Base-by-base conservation (phyloP, 2,329 filamentous ascomycete species). In the Shiraia sp. region DNA sequence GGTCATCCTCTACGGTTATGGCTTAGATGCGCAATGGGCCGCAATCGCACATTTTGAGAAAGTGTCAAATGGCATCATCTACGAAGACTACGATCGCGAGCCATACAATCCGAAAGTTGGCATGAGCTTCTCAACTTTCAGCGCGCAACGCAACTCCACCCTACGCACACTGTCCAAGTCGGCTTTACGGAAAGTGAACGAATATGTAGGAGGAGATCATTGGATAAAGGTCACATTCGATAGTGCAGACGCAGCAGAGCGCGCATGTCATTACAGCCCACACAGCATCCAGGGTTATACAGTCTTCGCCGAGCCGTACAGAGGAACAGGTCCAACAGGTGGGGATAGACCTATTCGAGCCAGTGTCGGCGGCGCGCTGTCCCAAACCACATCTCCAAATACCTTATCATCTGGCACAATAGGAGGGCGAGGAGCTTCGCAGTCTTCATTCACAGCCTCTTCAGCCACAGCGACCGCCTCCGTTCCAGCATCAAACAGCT, bases 31-130 rank as follows among this genome's bases (percentile, higher is more conserved):
- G 6, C 80, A 84, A 63, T 96, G 93, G 79, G 90, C 91, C 19
- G 90, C 90, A 24, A 85, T 97, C 57, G 84, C 87, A 55, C 88
- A 89, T 71, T 97, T 87, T 72, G 92, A 96, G 74, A 81, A 85
- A 46, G 83, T 95, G 29, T 92, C 88, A 6, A 71, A 73, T 23
- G 91, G 91, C 17, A 75, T 82, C 49, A 89, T 96, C 65, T 91
- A 91, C 70, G 92, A 97, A 72, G 91, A 96, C 71, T 97, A 97
- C 70, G 83, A 90, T 7, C 85, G 92, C 49, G 85, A 88, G 51
- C 86, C 92, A n/a, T 87, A 88, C 2, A 77, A 82, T 41, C 79
- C 84, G 49, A 80, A 86, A 43, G 92, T 87, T 74, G 87, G 73
- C n/a, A 17, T 35, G 13, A 29, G 32, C 13, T 41, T 41, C 38